These are phyloP conservation scores for Toxicodendron radicans DNA, from an alignment of 345 rosid species.

Conservation along the genomic window DNA sequence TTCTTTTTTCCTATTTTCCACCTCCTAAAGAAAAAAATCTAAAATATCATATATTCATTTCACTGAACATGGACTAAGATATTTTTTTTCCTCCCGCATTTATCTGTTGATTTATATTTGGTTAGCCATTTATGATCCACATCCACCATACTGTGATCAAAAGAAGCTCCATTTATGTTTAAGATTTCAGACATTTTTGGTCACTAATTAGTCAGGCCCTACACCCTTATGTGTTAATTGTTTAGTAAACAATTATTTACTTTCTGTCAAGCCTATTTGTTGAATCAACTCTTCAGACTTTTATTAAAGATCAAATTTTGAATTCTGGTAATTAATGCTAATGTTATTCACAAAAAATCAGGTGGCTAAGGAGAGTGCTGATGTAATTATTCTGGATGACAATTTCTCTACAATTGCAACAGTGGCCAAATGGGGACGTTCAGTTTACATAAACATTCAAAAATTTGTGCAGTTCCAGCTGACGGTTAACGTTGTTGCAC, in stretches of 20 bases:
- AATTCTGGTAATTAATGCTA: neutral
- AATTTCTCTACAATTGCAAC: slow-evolving; percentile 94
- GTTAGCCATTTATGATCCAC: neutral
- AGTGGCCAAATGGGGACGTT: slow-evolving; percentile 96
- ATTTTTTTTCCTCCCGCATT: neutral
- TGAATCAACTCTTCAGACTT: neutral
- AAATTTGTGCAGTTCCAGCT: slow-evolving; percentile 96
- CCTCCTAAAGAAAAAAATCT: no score
- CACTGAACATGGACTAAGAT: neutral
- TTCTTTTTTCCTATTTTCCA: neutral
- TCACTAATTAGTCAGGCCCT: neutral
- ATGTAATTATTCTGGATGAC: slow-evolving; percentile 89
- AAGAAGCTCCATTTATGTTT: neutral
- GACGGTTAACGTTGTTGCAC: slow-evolving; percentile 84
- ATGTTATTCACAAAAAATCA: slow-evolving; percentile 31
- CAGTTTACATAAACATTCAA: slow-evolving; percentile 88
- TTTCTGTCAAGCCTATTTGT: neutral
- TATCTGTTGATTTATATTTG: neutral
- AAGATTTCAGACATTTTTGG: neutral
- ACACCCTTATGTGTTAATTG: neutral
- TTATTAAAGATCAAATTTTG: neutral
- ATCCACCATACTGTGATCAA: neutral
- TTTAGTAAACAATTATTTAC: neutral
- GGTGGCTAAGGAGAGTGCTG: slow-evolving; percentile 99
- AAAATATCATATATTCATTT: neutral